Conservation (phyloP, 1,284 basidiomycete genomes). For the Ganoderma meredithae region DNA sequence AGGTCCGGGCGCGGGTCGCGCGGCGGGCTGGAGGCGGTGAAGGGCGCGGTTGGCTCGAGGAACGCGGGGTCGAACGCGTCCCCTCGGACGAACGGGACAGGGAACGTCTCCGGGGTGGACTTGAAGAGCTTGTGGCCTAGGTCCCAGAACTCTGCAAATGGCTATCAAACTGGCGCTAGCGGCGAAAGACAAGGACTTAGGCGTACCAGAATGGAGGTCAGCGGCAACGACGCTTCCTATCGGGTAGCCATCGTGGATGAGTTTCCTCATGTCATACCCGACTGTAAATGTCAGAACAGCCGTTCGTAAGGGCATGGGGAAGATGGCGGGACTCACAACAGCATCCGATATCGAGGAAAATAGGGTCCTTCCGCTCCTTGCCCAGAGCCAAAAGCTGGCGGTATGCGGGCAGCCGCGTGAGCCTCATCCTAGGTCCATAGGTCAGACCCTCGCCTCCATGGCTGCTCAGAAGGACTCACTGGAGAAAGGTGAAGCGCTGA, state of each 20-base stretch:
- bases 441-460: neutral
- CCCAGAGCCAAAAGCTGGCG: conserved; percentile 10
- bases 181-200: conserved; percentile 15
- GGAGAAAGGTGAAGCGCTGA: conserved; percentile 5
- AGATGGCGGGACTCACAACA: conserved; percentile 30
- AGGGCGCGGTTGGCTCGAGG: conserved; percentile 39
- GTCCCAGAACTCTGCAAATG: conserved; percentile 38
- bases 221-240: conserved; percentile 34
- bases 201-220: conserved; percentile 34
- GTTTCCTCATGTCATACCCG: conserved; percentile 9
- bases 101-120: conserved; percentile 45
- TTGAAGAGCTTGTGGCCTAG: conserved; percentile 41
- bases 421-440: neutral
- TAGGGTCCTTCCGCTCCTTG: conserved; percentile 7
- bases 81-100: conserved; percentile 50
- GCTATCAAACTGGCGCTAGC: conserved; percentile 28
- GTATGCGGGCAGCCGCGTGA: conserved; percentile 13
- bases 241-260: conserved; percentile 36
- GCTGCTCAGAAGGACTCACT: conserved; percentile 4
- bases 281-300: neutral
- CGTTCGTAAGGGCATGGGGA: too few species aligned
- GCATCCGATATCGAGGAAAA: conserved; percentile 16
- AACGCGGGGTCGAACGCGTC: conserved; percentile 48
- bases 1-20: conserved; percentile 41
- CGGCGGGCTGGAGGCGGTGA: conserved; percentile 17